phyloP scores from a whole-genome alignment of 495 filamentous ascomycete genomes.

The Echria macrotheca region DNA sequence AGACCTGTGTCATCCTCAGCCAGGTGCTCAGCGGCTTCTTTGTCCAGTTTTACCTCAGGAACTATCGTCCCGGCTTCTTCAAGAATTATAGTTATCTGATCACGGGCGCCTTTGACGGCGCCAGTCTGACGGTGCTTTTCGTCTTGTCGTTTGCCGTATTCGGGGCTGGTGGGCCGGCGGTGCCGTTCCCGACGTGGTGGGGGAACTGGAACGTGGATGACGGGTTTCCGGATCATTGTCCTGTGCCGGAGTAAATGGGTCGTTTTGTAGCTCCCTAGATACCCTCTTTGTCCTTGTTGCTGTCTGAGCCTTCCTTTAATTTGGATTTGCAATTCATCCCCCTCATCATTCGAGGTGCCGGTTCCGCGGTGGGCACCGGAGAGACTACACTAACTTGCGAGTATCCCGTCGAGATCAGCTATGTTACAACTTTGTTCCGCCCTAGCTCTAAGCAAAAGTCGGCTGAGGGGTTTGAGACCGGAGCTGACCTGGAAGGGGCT shows the following conservation, averaged over 20 bases:
- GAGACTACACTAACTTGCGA: no score
- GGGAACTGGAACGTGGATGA: conserved; percentile 44
- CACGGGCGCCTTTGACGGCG: conserved; percentile 52
- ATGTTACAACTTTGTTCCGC: no score
- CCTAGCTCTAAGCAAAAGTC: no score
- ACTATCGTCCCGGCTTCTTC: conserved; percentile 45
- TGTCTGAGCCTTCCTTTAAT: no score
- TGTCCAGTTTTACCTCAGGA: conserved; percentile 49
- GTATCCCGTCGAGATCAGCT: no score
- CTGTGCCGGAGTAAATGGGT: conserved; percentile 1
- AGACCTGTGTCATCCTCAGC: conserved; percentile 34
- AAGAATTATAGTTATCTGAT: conserved; percentile 55
- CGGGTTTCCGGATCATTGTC: conserved; percentile 31
- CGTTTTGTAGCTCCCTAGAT: no score
- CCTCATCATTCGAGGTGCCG: no score
- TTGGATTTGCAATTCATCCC: no score
- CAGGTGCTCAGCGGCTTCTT: conserved; percentile 35
- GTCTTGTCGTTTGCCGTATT: conserved; percentile 56
- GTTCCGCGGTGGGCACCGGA: no score
- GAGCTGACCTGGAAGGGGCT: no score
- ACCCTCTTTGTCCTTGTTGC: no score
- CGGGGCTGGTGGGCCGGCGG: conserved; percentile 37
- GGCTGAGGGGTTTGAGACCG: no score
- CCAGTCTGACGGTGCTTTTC: conserved; percentile 46
- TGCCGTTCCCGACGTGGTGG: conserved; percentile 45